These are phyloP conservation scores for Nemania sp. DNA, from an alignment of 2,329 filamentous ascomycete species.

Conservation along the genomic window DNA sequence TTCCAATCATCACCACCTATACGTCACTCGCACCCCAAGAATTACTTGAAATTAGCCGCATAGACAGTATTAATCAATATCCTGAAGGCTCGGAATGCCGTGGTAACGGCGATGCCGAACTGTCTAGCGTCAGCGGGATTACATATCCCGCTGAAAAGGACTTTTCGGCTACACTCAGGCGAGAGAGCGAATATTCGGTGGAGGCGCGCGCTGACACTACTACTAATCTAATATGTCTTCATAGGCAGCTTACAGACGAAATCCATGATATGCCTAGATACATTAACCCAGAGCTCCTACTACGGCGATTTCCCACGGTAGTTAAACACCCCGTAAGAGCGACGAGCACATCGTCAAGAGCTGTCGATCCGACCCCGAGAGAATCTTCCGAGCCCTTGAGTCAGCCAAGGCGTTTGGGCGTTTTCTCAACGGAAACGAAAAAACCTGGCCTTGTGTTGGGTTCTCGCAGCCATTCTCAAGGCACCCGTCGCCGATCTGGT, in stretches of 20 bases:
- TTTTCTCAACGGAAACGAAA: constrained; percentile 1
- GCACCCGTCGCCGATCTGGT: not conserved
- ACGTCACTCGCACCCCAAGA: not conserved
- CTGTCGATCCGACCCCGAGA: not conserved
- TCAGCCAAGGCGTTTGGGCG: not conserved
- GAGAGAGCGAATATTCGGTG: not conserved
- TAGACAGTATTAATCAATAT: not conserved
- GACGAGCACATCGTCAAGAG: not conserved
- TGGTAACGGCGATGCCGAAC: not conserved
- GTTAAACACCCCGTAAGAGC: not conserved
- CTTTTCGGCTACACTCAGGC: not conserved
- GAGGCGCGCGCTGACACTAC: constrained; percentile 3
- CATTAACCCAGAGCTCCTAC: not conserved
- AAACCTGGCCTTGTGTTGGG: not conserved
- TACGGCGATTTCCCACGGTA: not conserved
- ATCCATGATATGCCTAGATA: not conserved
- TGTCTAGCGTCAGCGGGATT: not conserved
- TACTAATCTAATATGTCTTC: not conserved
- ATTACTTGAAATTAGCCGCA: not conserved
- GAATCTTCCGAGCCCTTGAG: not conserved
- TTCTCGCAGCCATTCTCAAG: not conserved
- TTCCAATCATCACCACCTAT: not conserved
- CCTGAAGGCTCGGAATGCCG: not conserved
- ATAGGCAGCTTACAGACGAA: not conserved
- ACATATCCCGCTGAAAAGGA: not conserved